Conservation (phyloP, 495 filamentous ascomycete genomes). For the Neurospora terricola region DNA sequence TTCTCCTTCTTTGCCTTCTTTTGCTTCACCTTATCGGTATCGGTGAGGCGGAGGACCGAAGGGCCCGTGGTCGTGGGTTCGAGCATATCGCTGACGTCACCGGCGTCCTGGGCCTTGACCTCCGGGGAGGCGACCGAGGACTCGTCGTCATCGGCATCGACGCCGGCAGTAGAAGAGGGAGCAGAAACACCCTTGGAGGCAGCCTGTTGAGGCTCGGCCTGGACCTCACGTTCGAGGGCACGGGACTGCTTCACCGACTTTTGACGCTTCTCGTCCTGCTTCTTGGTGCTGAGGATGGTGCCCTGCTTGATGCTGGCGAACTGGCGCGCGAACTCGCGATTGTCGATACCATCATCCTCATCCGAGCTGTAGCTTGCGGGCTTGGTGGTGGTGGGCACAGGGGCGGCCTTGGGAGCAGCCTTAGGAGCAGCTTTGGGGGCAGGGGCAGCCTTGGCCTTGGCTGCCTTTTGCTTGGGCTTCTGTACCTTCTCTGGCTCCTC, state of each 20-base stretch:
- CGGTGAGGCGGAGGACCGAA: constrained; percentile 67
- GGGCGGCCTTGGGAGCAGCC: background rate
- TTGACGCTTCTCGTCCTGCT: constrained; percentile 49
- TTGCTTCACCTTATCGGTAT: constrained; percentile 45
- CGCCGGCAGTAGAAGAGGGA: constrained; percentile 64
- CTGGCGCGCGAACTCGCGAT: constrained; percentile 65
- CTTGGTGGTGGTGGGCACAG: constrained; percentile 9
- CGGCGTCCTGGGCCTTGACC: constrained; percentile 39
- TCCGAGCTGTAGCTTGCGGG: constrained; percentile 31
- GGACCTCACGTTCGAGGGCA: constrained; percentile 31
- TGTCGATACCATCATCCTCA: constrained; percentile 52
- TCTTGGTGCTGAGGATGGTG: constrained; percentile 45
- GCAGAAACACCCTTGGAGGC: constrained; percentile 29
- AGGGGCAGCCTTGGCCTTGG: constrained; percentile 4
- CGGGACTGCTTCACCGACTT: constrained; percentile 48
- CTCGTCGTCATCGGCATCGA: constrained; percentile 74
- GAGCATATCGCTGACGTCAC: constrained; percentile 79
- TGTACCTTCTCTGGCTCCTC: constrained; percentile 21
- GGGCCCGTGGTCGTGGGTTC: constrained; percentile 58
- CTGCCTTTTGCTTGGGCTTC: constrained; percentile 22
- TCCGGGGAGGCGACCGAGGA: constrained; percentile 55
- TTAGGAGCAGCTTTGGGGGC: background rate
- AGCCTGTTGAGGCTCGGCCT: constrained; percentile 3
- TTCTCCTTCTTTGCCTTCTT: constrained; percentile 54
- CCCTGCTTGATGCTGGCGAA: constrained; percentile 56